A percentile compares a stretch with the other conserved stretches of the same genome.
Conservation (phyloP, 2,329 filamentous ascomycete species). For the Cladophialophora psammophila region DNA sequence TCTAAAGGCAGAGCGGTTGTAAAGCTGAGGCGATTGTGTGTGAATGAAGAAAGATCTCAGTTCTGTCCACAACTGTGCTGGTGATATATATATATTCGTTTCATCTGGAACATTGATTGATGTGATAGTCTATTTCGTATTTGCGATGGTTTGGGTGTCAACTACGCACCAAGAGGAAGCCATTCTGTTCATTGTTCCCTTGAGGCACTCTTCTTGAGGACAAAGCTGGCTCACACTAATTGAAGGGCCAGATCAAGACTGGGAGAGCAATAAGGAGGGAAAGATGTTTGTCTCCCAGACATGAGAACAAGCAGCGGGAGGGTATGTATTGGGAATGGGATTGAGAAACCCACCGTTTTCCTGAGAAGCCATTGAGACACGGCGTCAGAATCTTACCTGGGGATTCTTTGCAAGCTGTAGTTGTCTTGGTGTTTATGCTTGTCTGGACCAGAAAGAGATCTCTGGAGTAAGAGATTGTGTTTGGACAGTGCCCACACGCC, state of each 20-base stretch:
- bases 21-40: background rate
- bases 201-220: background rate
- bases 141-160: background rate
- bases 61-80: background rate
- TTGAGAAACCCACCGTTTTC: background rate
- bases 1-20: background rate
- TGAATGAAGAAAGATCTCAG: background rate
- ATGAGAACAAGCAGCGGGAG: background rate
- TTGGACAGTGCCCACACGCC: background rate
- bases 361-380: background rate
- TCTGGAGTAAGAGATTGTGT: background rate
- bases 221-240: background rate
- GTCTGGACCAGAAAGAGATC: background rate
- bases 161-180: background rate
- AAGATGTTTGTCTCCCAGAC: background rate
- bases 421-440: background rate
- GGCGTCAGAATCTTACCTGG: background rate
- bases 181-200: background rate
- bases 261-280: background rate
- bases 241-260: background rate
- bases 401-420: background rate
- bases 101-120: background rate
- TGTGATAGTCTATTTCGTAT: background rate
- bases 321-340: background rate
- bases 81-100: background rate